These are phyloP conservation scores for Phytophthora crassamura DNA, from an alignment of 352 stramenopile species.

Conservation along the genomic window DNA sequence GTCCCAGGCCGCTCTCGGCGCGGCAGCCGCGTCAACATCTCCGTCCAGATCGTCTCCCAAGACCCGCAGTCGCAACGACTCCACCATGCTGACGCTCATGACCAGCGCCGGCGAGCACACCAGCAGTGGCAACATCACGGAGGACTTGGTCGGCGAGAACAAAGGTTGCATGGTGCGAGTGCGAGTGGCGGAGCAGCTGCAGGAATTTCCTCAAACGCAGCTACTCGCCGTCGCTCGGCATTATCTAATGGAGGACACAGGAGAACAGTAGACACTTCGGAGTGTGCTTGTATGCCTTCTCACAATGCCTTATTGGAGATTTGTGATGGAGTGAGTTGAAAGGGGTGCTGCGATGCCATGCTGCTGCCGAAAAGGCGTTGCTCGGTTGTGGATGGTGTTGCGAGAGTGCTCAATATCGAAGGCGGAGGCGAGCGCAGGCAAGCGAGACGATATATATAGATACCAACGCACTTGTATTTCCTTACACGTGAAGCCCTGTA, in stretches of 20 bases:
- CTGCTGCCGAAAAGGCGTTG: no score
- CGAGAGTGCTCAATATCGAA: no score
- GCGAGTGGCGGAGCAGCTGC: conserved; percentile 25
- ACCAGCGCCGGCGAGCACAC: conserved; percentile 12
- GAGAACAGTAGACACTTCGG: neutral
- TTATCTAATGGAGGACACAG: conserved; percentile 32
- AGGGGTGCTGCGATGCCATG: no score
- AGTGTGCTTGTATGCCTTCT: neutral
- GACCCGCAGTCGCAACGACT: conserved; percentile 15
- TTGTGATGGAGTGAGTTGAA: no score
- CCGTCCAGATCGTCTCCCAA: conserved; percentile 4
- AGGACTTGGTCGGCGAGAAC: conserved; percentile 6
- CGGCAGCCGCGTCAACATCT: neutral
- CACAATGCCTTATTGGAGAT: no score
- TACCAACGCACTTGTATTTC: conserved; percentile 13
- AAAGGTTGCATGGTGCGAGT: conserved; percentile 23
- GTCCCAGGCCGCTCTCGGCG: conserved; percentile 23
- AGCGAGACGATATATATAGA: neutral
- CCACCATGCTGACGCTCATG: conserved; percentile 26
- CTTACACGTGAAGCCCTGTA: neutral
- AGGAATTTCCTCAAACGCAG: conserved; percentile 37
- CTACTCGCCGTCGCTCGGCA: conserved; percentile 36
- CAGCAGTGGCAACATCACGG: conserved; percentile 5
- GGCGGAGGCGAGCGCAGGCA: no score
- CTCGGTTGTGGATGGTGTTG: no score